A percentile compares a stretch with the other conserved stretches of the same genome.
phyloP scores from a whole-genome alignment of 106 monocot species.

The Alisma plantagoaquatica region DNA sequence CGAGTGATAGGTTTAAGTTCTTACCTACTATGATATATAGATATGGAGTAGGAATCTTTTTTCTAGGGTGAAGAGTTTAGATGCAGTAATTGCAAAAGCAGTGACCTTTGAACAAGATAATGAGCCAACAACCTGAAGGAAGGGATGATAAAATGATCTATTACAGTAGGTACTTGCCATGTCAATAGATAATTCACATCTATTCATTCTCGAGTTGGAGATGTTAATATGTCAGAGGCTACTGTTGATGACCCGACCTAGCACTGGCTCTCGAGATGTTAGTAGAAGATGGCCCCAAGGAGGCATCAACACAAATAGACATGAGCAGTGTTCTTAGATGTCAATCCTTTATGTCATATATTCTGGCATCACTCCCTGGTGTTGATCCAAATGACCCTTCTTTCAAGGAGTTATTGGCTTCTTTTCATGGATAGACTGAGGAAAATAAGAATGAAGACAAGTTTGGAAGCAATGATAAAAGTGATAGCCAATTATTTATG shows the following conservation, averaged over 20 bases:
- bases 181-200: slow-evolving; percentile 59
- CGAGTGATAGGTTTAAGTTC: too few species aligned
- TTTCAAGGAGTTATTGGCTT: slow-evolving; percentile 67
- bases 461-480: too few species aligned
- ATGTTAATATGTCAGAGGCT: slow-evolving; percentile 51
- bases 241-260: slow-evolving; percentile 45
- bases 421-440: slow-evolving; percentile 59
- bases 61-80: too few species aligned
- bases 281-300: slow-evolving; percentile 43
- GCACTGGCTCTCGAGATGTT: slow-evolving; percentile 88
- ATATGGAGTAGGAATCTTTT: too few species aligned
- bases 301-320: slow-evolving; percentile 38
- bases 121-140: slow-evolving; percentile 43
- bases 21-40: too few species aligned
- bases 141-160: slow-evolving; percentile 56
- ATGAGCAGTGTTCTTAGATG: slow-evolving; percentile 78
- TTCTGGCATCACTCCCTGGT: slow-evolving; percentile 86
- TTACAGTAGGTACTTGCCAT: slow-evolving; percentile 78
- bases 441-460: too few species aligned
- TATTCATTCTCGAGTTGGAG: slow-evolving; percentile 16
- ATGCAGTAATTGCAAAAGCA: slow-evolving; percentile 52
- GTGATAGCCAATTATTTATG: too few species aligned
- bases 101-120: slow-evolving; percentile 15
- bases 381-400: slow-evolving; percentile 85
- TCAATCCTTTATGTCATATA: slow-evolving; percentile 83